Conservation (phyloP, 2,329 filamentous ascomycete genomes). For the Elsinoe perseae region DNA sequence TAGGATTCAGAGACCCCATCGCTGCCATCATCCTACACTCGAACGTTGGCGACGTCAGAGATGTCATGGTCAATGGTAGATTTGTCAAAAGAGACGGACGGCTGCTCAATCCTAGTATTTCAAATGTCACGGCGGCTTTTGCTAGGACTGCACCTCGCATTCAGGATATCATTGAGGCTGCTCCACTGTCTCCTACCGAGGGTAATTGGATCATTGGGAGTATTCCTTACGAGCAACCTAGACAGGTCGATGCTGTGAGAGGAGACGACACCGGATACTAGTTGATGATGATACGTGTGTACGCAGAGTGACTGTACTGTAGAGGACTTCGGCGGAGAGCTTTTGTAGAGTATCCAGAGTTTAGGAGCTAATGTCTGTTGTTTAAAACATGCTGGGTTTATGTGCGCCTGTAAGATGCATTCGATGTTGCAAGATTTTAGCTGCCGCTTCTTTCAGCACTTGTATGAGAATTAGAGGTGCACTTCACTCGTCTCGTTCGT, state of each 20-base stretch:
- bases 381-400: too few relatives aligned
- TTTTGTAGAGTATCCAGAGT: too few relatives aligned
- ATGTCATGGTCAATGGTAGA: slow-evolving; percentile 45
- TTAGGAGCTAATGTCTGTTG: too few relatives aligned
- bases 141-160: neutral
- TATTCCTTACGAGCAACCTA: neutral
- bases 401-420: too few relatives aligned
- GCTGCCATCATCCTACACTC: slow-evolving; percentile 51
- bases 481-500: too few relatives aligned
- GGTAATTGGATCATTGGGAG: neutral
- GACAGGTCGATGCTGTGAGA: neutral
- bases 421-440: too few relatives aligned
- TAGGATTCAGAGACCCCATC: slow-evolving; percentile 50
- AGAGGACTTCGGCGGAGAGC: too few relatives aligned
- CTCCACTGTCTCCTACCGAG: neutral
- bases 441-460: too few relatives aligned
- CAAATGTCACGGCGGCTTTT: neutral
- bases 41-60: slow-evolving; percentile 45
- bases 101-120: neutral
- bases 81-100: slow-evolving; percentile 36
- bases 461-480: too few relatives aligned
- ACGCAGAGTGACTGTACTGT: too few relatives aligned
- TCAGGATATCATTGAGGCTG: neutral
- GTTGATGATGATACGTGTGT: too few relatives aligned
- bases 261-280: neutral